Base-by-base conservation (phyloP, 768 basidiomycete genomes). In the Chalciporus chontae region DNA sequence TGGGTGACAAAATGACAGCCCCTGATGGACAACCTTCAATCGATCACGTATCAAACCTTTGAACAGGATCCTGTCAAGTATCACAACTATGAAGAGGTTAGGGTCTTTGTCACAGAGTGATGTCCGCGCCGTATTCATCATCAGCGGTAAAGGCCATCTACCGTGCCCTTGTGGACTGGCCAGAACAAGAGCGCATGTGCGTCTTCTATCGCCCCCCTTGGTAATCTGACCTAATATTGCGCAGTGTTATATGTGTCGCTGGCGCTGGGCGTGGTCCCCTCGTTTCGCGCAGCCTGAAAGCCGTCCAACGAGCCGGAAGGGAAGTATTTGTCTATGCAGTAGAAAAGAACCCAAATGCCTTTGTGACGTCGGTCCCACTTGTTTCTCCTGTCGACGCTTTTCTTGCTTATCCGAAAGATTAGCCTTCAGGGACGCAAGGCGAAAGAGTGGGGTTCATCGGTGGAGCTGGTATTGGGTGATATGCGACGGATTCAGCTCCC, bases 51-150 rank as follows among this genome's bases (percentile, higher is more conserved):
- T 68, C 93, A 98, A 64, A 93, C 91, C 3, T 99, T 99, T 62
- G 96, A 99, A 63, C 83, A 93, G 65, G 96, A 98, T 72, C 95
- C 96, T 3, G 85, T 98, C 52, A 99, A 99, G 69, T 99, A 99
- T 65, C 69, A 78, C 48, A 85, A 91, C 60, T 99, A 99, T 65
- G 96, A 99, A 72, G 90, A 95, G 77, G 90, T 86, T 42, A 69
- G 43, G 45, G 37, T 44, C 21, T 40, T 40, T 26, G 31, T 51
- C 45, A 53, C 52, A 51, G 53, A 44, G 45, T 48, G 40, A 34
- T 44, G 23, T 42, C 52, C 45, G 40, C 34, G 47, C 48, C 32
- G 42, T 42, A 48, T 53, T 47, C 43, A 52, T 52, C 40, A 48
- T 8, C 40, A 36, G 41, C 45, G 53, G 47, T 41, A 51, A 59